Base-by-base conservation (phyloP, 768 basidiomycete genomes). In the Lactarius indigo region DNA sequence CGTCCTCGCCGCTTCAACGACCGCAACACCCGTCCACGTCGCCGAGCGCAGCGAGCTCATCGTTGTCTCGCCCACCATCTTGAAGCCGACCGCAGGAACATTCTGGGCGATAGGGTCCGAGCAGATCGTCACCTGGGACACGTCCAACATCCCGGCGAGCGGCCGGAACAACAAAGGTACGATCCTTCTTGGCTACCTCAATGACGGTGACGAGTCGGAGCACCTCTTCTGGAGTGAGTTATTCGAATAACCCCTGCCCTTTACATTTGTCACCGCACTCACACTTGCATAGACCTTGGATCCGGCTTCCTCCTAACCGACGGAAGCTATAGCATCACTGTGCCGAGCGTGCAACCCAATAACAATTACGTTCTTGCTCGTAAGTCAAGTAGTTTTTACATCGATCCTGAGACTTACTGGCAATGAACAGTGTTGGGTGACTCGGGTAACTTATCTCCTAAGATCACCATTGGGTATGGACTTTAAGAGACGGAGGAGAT, bases 371-470 rank as follows among this genome's bases (percentile, higher is more conserved):
- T 68, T 28, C 6, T 68, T 6, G 67, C 33, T 60, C 44, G 67
- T 68, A 60, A 66, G 67, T 68, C 41, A 12, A 13, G 10, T 7
- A 20, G 26, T 39, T 37, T 60, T 39, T 8, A 5, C 26, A 28
- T 52, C 12, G 15, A 10, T 20, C 12, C 18, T 8, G 39, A 62
- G 9, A 31, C 12, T 23, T 23, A 54, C 35, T 8, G 44, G 17
- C 20, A 1, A 52, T 4, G 5, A n/a, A 66, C 26, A 83, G 82
- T 84, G 35, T 74, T 84, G 54, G 83, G 82, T 50, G 81, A 83
- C 72, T 83, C 82, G 6, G 82, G 79, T 59, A 77, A 82, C 74
- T 68, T 59, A 18, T 75, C 73, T 6, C 66, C 67, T 23, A 15
- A 63, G 54, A 72, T 77, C 69, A 72, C 74, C 60, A 79, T 78